These are phyloP conservation scores for Steccherinum ochraceum DNA, from an alignment of 768 basidiomycete species.

Conservation along the genomic window DNA sequence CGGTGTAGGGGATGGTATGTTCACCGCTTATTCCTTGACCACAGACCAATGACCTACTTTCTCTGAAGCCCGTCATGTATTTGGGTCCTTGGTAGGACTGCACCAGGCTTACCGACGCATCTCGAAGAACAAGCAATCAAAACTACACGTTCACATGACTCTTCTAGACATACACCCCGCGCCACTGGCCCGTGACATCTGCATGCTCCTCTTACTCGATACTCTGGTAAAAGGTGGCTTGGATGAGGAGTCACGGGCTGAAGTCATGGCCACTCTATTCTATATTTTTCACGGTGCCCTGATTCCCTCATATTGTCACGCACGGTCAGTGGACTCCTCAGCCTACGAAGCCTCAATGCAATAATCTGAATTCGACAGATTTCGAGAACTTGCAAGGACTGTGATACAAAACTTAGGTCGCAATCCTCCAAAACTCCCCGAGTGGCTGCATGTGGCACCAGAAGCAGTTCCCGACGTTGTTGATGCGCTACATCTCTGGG, in stretches of 20 bases:
- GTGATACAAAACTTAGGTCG: background rate
- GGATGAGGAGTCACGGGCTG: background rate
- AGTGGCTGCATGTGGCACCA: background rate
- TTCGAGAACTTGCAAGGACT: background rate
- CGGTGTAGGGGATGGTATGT: constrained; percentile 16
- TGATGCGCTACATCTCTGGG: background rate
- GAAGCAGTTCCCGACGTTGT: background rate
- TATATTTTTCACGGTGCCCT: background rate
- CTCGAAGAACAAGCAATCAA: background rate
- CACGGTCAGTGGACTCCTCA: too few species aligned
- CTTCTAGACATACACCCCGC: constrained; percentile 14
- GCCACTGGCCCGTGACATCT: constrained; percentile 12
- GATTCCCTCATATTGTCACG: constrained; percentile 5
- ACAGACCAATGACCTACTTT: too few species aligned
- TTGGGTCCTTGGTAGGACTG: constrained; percentile 9
- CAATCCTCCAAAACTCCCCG: background rate
- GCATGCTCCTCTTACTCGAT: constrained; percentile 11
- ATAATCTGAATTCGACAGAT: too few species aligned
- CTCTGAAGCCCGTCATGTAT: constrained; percentile 4
- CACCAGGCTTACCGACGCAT: constrained; percentile 4
- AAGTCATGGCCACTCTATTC: constrained; percentile 6
- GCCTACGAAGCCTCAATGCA: too few species aligned
- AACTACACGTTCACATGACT: constrained; percentile 11
- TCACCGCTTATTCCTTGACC: too few species aligned
- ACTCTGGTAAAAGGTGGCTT: constrained; percentile 3